Percentiles rank a stretch among this genome's conserved stretches.
Conservation (phyloP, 768 basidiomycete species). For the Rhodotorula graminis region DNA sequence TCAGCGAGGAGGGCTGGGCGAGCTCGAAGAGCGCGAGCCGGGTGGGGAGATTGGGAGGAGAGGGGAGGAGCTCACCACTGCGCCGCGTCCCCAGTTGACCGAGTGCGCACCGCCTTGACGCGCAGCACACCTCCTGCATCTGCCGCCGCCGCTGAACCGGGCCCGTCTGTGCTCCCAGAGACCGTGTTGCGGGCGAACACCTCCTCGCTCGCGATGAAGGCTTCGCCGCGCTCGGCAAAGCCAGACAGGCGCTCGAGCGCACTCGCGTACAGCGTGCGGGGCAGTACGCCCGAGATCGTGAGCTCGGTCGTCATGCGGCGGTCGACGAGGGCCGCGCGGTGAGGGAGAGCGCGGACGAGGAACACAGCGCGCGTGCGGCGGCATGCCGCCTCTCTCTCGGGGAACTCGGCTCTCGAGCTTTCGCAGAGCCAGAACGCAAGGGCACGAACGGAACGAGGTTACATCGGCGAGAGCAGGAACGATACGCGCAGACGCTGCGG, state of each 20-base stretch:
- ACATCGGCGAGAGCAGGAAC: neutral
- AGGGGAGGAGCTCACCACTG: conserved; percentile 9
- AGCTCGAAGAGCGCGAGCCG: too few relatives aligned
- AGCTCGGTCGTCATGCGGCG: conserved; percentile 17
- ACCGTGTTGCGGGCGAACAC: neutral
- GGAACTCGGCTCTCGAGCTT: too few relatives aligned
- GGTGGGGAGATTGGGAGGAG: neutral
- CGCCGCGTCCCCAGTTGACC: neutral
- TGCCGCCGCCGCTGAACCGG: neutral
- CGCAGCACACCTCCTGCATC: neutral
- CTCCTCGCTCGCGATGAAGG: conserved; percentile 11
- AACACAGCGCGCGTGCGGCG: too few relatives aligned
- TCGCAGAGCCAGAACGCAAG: neutral
- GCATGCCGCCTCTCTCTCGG: too few relatives aligned
- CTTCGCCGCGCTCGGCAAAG: conserved; percentile 2
- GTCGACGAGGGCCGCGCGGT: neutral
- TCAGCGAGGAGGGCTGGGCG: neutral
- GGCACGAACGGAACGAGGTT: neutral
- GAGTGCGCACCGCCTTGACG: conserved; percentile 8
- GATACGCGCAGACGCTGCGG: neutral
- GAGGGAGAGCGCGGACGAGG: neutral
- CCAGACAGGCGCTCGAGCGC: neutral
- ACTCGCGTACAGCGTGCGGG: neutral
- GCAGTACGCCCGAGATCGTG: conserved; percentile 7
- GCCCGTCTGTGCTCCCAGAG: neutral